These are phyloP conservation scores for Fulvia fulva DNA, from an alignment of 2,329 filamentous ascomycete genomes.

Conservation along the genomic window DNA sequence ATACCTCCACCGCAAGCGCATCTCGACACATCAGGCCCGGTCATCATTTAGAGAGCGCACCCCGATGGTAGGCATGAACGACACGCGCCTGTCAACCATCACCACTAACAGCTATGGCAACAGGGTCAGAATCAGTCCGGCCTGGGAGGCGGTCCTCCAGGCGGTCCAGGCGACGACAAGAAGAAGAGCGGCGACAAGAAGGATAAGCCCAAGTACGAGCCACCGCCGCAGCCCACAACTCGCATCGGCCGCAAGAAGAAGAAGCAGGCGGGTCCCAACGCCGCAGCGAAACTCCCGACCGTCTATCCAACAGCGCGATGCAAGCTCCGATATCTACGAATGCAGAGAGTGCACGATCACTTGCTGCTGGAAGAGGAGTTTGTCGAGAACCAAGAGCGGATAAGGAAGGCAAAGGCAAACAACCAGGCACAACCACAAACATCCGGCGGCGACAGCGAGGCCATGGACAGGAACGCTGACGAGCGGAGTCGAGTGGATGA, in stretches of 20 bases:
- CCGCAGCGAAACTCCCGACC: conserved; percentile 88
- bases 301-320: conserved; percentile 95
- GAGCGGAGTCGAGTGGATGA: conserved; percentile 94
- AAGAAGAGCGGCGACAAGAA: conserved; percentile 90
- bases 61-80: conserved; percentile 16
- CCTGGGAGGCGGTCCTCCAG: conserved; percentile 58
- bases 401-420: conserved; percentile 87
- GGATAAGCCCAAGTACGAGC: conserved; percentile 99
- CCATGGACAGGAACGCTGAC: conserved; percentile 84
- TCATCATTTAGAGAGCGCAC: background rate
- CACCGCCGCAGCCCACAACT: conserved; percentile 92
- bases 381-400: conserved; percentile 95
- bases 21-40: background rate
- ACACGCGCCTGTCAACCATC: conserved; percentile 4
- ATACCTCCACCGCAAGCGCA: background rate
- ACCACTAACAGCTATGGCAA: conserved; percentile 16
- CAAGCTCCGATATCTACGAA: conserved; percentile 92
- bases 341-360: conserved; percentile 98
- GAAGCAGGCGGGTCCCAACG: conserved; percentile 87
- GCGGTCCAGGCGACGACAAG: conserved; percentile 61
- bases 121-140: conserved; percentile 85
- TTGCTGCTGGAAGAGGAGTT: conserved; percentile 96
- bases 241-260: conserved; percentile 98
- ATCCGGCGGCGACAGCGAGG: conserved; percentile 65
- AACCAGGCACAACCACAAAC: conserved; percentile 59